Evolutionary conservation across 805 yeast genomes (phyloP).

Genomic region (Monosporozyma aerobia): DNA sequence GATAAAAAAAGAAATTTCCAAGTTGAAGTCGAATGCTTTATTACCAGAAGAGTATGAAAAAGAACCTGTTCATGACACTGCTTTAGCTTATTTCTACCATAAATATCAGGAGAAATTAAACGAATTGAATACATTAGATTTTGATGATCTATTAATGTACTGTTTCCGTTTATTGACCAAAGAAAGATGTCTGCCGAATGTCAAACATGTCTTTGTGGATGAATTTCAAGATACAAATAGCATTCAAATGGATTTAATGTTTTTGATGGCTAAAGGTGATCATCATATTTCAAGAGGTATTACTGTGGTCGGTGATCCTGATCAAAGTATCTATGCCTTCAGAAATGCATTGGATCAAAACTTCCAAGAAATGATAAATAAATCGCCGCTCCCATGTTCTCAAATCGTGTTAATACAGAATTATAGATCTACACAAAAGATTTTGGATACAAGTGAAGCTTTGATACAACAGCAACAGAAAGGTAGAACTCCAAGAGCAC

Average conservation of each 20-base stretch:
- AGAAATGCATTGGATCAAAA: slow-evolving; percentile 69
- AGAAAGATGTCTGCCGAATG: slow-evolving; percentile 36
- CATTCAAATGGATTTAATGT: slow-evolving; percentile 64
- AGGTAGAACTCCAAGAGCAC: slow-evolving; percentile 33
- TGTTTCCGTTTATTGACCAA: slow-evolving; percentile 42
- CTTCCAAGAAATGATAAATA: slow-evolving; percentile 45
- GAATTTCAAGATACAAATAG: slow-evolving; percentile 90
- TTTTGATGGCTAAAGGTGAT: slow-evolving; percentile 38
- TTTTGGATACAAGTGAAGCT: slow-evolving; percentile 53
- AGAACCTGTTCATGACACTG: slow-evolving; percentile 23
- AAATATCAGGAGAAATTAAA: slow-evolving; percentile 44
- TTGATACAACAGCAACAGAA: slow-evolving; percentile 51
- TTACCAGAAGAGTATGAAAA: slow-evolving; percentile 34
- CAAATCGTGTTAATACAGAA: slow-evolving; percentile 50
- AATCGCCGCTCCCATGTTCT: slow-evolving; percentile 28
- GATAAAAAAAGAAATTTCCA: slow-evolving; percentile 41
- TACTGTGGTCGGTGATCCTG: slow-evolving; percentile 93
- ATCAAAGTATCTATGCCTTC: slow-evolving; percentile 87
- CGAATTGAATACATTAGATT: slow-evolving; percentile 48
- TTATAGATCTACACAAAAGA: slow-evolving; percentile 69
- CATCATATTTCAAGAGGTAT: slow-evolving; percentile 41
- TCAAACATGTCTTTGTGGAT: slow-evolving; percentile 75
- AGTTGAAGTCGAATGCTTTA: slow-evolving; percentile 45
- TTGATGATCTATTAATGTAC: slow-evolving; percentile 68
- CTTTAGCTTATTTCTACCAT: slow-evolving; percentile 36